phyloP scores from a whole-genome alignment of 2,329 filamentous ascomycete genomes.

The Fusarium mundagurra region DNA sequence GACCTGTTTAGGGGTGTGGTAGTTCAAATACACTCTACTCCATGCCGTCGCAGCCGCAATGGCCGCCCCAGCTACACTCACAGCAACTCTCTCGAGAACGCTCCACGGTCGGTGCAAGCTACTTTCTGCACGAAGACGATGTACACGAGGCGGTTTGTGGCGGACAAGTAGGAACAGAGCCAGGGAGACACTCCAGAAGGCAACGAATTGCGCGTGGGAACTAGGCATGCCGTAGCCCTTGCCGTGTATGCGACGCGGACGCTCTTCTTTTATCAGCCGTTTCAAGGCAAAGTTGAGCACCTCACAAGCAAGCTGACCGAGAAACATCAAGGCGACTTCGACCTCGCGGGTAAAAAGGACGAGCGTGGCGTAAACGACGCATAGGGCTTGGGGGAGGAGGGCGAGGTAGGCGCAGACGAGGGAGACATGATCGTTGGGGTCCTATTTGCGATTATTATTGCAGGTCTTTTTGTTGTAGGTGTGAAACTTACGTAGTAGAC shows the following conservation, averaged over 20 bases:
- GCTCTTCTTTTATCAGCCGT: slow-evolving; percentile 89
- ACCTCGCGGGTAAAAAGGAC: slow-evolving; percentile 91
- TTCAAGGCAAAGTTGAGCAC: slow-evolving; percentile 90
- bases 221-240: slow-evolving; percentile 98
- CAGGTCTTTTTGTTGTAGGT: not conserved
- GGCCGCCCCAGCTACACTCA: slow-evolving; percentile 64
- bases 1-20: slow-evolving; percentile 91
- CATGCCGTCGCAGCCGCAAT: slow-evolving; percentile 77
- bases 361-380: slow-evolving; percentile 88
- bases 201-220: slow-evolving; percentile 94
- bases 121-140: slow-evolving; percentile 1
- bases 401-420: slow-evolving; percentile 93
- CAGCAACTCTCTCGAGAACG: slow-evolving; percentile 66
- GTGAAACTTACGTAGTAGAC: slow-evolving; percentile 83
- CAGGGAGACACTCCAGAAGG: slow-evolving; percentile 89
- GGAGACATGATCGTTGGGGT: slow-evolving; percentile 85
- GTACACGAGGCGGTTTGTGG: slow-evolving; percentile 67
- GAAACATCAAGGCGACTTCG: slow-evolving; percentile 90
- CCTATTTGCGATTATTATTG: slow-evolving; percentile 61
- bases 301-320: slow-evolving; percentile 91
- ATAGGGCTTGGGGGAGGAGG: slow-evolving; percentile 90
- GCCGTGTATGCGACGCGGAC: slow-evolving; percentile 83
- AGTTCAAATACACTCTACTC: slow-evolving; percentile 90
- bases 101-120: slow-evolving; percentile 61
- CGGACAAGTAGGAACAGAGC: slow-evolving; percentile 85